A percentile compares a stretch with the other conserved stretches of the same genome.
phyloP scores from a whole-genome alignment of 2,329 filamentous ascomycete species.

The Curvularia hawaiiensis region DNA sequence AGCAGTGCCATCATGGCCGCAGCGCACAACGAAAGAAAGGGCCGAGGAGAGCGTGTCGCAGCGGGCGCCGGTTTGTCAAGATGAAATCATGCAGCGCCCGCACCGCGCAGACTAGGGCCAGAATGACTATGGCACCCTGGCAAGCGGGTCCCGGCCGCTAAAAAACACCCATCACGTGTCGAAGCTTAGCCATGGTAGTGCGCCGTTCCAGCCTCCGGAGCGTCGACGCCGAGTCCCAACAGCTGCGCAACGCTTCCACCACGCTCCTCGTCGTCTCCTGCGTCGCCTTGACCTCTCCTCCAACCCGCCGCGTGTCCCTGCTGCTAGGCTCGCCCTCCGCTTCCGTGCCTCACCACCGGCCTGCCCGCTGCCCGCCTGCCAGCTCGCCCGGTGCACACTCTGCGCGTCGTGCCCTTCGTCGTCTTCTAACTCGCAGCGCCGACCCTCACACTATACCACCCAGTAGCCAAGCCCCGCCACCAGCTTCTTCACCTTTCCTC shows the following conservation, averaged over 20 bases:
- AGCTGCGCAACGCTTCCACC: conserved; percentile 26
- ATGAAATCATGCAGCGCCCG: conserved; percentile 16
- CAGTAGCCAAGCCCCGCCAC: conserved; percentile 22
- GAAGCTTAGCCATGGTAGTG: conserved; percentile 9
- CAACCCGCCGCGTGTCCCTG: conserved; percentile 18
- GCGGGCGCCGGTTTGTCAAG: conserved; percentile 11
- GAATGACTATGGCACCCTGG: conserved; percentile 16
- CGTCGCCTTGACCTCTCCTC: conserved; percentile 17
- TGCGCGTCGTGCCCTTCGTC: conserved; percentile 3
- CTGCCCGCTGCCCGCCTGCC: conserved; percentile 3
- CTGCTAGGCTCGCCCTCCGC: conserved; percentile 17
- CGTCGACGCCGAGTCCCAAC: conserved; percentile 22
- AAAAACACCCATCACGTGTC: conserved; percentile 13
- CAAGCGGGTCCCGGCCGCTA: conserved; percentile 10
- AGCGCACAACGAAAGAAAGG: background rate
- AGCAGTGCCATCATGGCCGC: conserved; percentile 3
- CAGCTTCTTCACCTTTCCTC: conserved; percentile 19
- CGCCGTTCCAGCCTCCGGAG: conserved; percentile 15
- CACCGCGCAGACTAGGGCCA: conserved; percentile 17
- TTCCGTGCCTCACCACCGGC: conserved; percentile 12
- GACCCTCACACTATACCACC: conserved; percentile 17
- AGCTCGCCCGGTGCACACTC: conserved; percentile 3
- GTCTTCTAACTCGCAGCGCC: conserved; percentile 4
- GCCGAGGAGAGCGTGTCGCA: background rate
- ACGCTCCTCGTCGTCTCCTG: conserved; percentile 8